Evolutionary conservation across 164 flowering plant species (phyloP).

Genomic region (Berberis vulgaris): DNA sequence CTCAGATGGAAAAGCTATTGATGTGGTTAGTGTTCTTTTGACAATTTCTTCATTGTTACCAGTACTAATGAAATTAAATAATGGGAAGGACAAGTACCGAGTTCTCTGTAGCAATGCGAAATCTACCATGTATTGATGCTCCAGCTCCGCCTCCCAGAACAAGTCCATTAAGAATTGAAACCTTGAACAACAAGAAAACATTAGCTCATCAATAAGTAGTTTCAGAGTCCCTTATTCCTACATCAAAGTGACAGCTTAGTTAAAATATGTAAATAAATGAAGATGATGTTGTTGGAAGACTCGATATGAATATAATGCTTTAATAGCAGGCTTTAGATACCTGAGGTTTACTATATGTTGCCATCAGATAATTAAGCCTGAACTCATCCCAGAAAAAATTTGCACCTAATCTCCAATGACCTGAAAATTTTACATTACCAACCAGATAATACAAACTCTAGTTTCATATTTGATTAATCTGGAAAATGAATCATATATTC

Average conservation of each 20-base stretch:
- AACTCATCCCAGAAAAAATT: constrained; percentile 17
- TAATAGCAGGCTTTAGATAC: constrained; percentile 1
- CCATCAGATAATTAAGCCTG: constrained; percentile 30
- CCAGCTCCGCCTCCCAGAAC: constrained; percentile 99
- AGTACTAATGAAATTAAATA: background rate
- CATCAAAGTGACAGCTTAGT: background rate
- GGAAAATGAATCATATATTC: too few relatives aligned
- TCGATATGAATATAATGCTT: too few relatives aligned
- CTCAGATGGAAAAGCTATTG: background rate
- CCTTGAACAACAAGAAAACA: constrained; percentile 27
- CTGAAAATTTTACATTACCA: constrained; percentile 11
- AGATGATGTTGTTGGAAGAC: too few relatives aligned
- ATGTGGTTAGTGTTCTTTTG: background rate
- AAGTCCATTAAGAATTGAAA: constrained; percentile 90
- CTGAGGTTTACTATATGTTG: constrained; percentile 36
- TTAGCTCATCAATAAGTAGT: constrained; percentile 10
- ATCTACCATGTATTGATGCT: constrained; percentile 81
- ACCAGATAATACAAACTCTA: background rate
- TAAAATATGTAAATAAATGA: background rate
- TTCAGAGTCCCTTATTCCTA: too few relatives aligned
- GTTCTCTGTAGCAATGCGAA: constrained; percentile 85
- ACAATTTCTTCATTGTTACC: background rate
- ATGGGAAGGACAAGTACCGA: constrained; percentile 42
- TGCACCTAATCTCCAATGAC: constrained; percentile 28
- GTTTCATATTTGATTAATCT: too few relatives aligned